phyloP scores from a whole-genome alignment of 441 rosid species.

The Arabidopsis lyrata region DNA sequence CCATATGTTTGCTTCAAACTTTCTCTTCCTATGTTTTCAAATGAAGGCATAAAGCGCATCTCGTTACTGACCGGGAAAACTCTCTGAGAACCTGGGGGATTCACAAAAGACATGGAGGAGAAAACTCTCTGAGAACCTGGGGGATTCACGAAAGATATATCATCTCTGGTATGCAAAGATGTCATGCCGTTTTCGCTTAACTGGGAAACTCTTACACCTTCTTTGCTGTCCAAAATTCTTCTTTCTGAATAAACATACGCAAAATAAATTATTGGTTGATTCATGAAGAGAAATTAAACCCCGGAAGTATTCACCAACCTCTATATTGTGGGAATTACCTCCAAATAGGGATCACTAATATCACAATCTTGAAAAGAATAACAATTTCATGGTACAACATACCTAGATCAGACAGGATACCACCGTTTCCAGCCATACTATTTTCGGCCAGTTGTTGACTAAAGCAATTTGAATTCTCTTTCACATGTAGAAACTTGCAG shows the following conservation, averaged over 20 bases:
- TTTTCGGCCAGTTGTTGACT: conserved; percentile 46
- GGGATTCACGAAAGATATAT: conserved; percentile 43
- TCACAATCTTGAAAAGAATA: conserved; percentile 38
- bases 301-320: conserved; percentile 1
- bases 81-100: conserved; percentile 44
- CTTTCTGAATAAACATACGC: conserved; percentile 36
- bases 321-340: not conserved
- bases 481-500: conserved; percentile 85
- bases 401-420: conserved; percentile 63
- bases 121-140: conserved; percentile 44
- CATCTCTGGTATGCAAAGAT: conserved; percentile 40
- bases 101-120: conserved; percentile 46
- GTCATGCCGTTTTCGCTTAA: conserved; percentile 18
- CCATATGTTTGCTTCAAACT: conserved; percentile 47
- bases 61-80: conserved; percentile 48
- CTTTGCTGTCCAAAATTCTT: conserved; percentile 22
- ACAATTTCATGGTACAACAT: conserved; percentile 37
- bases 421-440: conserved; percentile 48
- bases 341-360: conserved; percentile 20
- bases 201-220: conserved; percentile 24
- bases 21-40: conserved; percentile 50
- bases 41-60: conserved; percentile 48
- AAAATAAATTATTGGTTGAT: conserved; percentile 11
- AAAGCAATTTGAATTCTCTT: conserved; percentile 44
- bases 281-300: conserved; percentile 6